Base-by-base conservation (phyloP, 106 monocot genomes). In the Agapanthus africanus region DNA sequence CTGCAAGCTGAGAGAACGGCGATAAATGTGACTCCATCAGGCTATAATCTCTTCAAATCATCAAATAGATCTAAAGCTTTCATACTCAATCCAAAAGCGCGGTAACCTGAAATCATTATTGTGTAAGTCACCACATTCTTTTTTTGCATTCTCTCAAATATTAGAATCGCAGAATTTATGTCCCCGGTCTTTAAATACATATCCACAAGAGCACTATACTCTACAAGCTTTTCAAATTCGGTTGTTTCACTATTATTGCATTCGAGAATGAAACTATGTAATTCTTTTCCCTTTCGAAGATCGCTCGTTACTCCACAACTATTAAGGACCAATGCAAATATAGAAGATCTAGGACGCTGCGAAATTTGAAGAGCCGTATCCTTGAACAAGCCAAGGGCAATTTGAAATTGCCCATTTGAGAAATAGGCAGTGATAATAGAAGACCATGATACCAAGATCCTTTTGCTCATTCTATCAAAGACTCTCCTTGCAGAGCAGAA, bases 1-100 rank as follows among this genome's bases (percentile, higher is more conserved):
- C 71, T 83, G 39, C 83, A 83, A 21, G 83, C 79, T 28, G 83
- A 75, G 9, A 83, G 68, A 28, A 83, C 36, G 9, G 83, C 15
- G 39, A 83, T 23, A 71, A 83, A 83, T 6, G 79, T 37, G 3
- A 79, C 65, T 28, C 71, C 71, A 54, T 82, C 82, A 46, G 82
- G 77, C 37, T 27, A 59, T 51, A 69, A 78, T 27, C 35, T 57
- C 36, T 66, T 74, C 82, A 78, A 78, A 35, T 64, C 67, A 9
- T 28, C 3, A 60, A 78, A 82, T 7, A 62, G 26, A 11, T 78
- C 38, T 13, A 82, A 27, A 63, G 82, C 78, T 70, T 66, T 59
- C n/a, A 7, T 21, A 28, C 65, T 78, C 28, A 74, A 59, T 1
- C 82, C 82, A 59, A 73, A 73, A 0, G 78, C 34, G 6, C 82